phyloP scores from a whole-genome alignment of 768 basidiomycete genomes.

The Suillus bovinus region DNA sequence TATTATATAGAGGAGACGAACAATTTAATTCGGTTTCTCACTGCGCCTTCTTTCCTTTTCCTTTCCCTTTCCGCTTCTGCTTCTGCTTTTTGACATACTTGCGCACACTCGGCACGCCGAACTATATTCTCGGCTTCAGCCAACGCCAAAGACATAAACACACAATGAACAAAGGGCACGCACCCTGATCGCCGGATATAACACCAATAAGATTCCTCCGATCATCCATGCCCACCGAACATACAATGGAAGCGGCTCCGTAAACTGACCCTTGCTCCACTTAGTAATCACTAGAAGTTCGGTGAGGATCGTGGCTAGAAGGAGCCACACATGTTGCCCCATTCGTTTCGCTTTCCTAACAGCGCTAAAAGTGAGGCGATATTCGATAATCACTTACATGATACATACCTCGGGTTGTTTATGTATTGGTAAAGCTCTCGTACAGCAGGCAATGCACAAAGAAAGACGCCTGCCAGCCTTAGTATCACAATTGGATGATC shows the following conservation, averaged over 20 bases:
- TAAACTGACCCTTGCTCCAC: slow-evolving; percentile 76
- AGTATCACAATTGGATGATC: slow-evolving; percentile 83
- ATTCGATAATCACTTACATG: background rate
- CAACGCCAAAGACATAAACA: slow-evolving; percentile 4
- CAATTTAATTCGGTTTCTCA: slow-evolving; percentile 16
- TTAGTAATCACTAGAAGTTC: slow-evolving; percentile 80
- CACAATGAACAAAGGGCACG: slow-evolving; percentile 24
- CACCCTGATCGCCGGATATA: slow-evolving; percentile 73
- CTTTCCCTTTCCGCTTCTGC: slow-evolving; percentile 31
- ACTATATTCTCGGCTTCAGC: slow-evolving; percentile 41
- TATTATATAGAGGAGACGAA: background rate
- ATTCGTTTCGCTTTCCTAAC: slow-evolving; percentile 80
- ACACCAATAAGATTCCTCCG: slow-evolving; percentile 55
- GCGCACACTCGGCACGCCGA: slow-evolving; percentile 61
- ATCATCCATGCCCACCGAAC: slow-evolving; percentile 72
- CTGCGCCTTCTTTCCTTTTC: slow-evolving; percentile 30
- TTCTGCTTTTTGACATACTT: slow-evolving; percentile 45
- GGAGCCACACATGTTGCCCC: slow-evolving; percentile 88
- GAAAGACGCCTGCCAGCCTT: slow-evolving; percentile 70
- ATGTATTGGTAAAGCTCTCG: slow-evolving; percentile 84
- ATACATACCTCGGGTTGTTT: slow-evolving; percentile 71
- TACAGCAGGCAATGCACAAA: slow-evolving; percentile 86
- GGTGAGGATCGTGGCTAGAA: slow-evolving; percentile 83
- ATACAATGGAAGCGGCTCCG: slow-evolving; percentile 56
- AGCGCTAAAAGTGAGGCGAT: slow-evolving; percentile 9